A percentile compares a stretch with the other conserved stretches of the same genome.
Evolutionary conservation across 2,329 filamentous ascomycete species (phyloP).

Genomic region (Ceratocystis harringtonii): DNA sequence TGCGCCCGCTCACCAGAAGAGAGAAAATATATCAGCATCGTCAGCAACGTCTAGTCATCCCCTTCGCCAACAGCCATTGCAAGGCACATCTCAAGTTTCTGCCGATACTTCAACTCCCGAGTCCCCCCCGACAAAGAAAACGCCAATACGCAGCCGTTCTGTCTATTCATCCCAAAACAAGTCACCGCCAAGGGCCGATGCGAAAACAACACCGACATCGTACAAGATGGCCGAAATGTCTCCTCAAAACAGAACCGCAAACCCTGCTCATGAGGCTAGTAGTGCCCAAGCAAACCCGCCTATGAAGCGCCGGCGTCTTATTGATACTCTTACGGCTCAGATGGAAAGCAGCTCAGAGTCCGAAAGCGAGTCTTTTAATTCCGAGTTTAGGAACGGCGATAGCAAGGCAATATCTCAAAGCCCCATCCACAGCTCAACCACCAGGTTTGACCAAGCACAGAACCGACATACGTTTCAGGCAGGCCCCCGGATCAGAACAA

Average conservation of each 20-base stretch:
- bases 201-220: background rate
- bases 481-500: constrained; percentile 10
- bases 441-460: background rate
- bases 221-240: background rate
- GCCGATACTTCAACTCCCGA: background rate
- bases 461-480: background rate
- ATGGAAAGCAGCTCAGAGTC: constrained; percentile 24
- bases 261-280: background rate
- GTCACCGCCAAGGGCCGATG: background rate
- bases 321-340: constrained; percentile 31
- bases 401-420: background rate
- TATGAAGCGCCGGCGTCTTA: constrained; percentile 24
- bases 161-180: background rate
- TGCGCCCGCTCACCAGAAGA: background rate
- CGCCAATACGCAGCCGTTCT: background rate
- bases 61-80: background rate
- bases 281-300: background rate
- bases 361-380: constrained; percentile 19
- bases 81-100: background rate
- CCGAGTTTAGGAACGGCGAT: background rate
- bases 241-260: background rate
- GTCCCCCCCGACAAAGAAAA: background rate
- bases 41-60: background rate
- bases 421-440: background rate
- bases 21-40: background rate